A percentile compares a stretch with the other conserved stretches of the same genome.
phyloP scores from a whole-genome alignment of 495 filamentous ascomycete genomes.

The Talaromyces wortmannii region DNA sequence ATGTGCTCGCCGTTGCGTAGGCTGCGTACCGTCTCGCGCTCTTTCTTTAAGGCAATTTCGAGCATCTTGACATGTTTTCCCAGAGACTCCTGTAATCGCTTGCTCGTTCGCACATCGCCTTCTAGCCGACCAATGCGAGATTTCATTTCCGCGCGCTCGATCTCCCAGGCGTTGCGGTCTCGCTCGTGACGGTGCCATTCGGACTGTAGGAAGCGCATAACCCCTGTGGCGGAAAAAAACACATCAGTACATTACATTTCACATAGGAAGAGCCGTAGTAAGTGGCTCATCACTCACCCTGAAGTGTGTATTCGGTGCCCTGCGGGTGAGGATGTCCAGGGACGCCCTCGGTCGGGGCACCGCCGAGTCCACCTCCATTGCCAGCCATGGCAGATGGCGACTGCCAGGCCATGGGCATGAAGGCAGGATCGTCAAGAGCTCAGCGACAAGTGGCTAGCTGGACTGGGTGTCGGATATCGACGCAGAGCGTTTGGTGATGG shows the following conservation, averaged over 20 bases:
- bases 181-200: slow-evolving; percentile 99
- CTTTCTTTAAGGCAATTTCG: slow-evolving; percentile 80
- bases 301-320: slow-evolving; percentile 96
- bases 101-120: slow-evolving; percentile 76
- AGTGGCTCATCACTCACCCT: slow-evolving; percentile 50
- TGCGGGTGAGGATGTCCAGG: slow-evolving; percentile 56
- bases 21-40: slow-evolving; percentile 48
- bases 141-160: slow-evolving; percentile 98
- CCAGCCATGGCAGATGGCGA: slow-evolving; percentile 58
- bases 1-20: slow-evolving; percentile 38
- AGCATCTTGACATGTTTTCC: slow-evolving; percentile 86
- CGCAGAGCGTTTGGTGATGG: neutral
- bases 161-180: slow-evolving; percentile 98
- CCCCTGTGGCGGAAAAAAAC: slow-evolving; percentile 47
- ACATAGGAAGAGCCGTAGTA: too few relatives aligned
- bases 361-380: slow-evolving; percentile 48
- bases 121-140: slow-evolving; percentile 93
- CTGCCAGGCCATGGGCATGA: slow-evolving; percentile 62
- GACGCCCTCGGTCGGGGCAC: slow-evolving; percentile 43
- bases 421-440: neutral
- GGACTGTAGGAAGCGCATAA: slow-evolving; percentile 98
- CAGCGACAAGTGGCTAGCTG: neutral
- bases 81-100: slow-evolving; percentile 78
- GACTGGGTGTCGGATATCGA: neutral
- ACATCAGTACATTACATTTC: slow-evolving; percentile 10